Evolutionary conservation across 2,329 filamentous ascomycete genomes (phyloP), one percentile per base, ranked within the genome.

Genomic region (Ophiostoma quercus): DNA sequence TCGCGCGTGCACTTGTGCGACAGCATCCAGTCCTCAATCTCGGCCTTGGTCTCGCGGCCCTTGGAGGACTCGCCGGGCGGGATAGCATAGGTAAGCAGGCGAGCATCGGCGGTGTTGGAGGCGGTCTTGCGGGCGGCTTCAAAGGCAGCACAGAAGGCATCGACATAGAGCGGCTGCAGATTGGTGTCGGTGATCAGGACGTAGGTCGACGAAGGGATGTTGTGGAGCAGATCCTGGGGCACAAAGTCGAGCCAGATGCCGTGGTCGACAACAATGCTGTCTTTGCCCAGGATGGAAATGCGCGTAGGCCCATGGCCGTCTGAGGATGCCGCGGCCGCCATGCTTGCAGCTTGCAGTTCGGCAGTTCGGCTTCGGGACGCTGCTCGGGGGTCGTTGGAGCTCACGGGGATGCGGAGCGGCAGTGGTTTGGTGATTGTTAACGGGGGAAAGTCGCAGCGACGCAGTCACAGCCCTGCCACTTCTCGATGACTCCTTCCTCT

Each of bases 21-120:
- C 86, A 98, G 84, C 87, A 99, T 90, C 95, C 95, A 99, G 80
- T 99, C 95, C 79, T 99, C 95, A 68, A 99, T 94, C 75, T 94
- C 91, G 65, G 91, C 94, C 80, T 98, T 98, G 68, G 94, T 97
- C 78, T 93, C 90, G 73, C 95, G 88, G 74, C 92, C 92, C 80
- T 99, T 99, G 68, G 94, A 97, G 71, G 88, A 92, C 82, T 99
- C 95, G 71, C 95, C 95, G 0, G 95, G 95, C 1, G 93, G 89
- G 71, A 97, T 93, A 74, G 88, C 85, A 79, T 97, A 95, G 66
- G 91, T 91, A 73, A 99, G 87, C 37, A 99, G 87, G 60, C 94
- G 89, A 9, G 88, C 85, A 39, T 77, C 74, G 8, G 76, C 73
- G 3, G 74, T 67, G 22, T 79, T 73, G 68, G 82, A 82, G 0